Base-by-base conservation (phyloP, 73 alveolate genomes). In the Paraurostyla sp. region DNA sequence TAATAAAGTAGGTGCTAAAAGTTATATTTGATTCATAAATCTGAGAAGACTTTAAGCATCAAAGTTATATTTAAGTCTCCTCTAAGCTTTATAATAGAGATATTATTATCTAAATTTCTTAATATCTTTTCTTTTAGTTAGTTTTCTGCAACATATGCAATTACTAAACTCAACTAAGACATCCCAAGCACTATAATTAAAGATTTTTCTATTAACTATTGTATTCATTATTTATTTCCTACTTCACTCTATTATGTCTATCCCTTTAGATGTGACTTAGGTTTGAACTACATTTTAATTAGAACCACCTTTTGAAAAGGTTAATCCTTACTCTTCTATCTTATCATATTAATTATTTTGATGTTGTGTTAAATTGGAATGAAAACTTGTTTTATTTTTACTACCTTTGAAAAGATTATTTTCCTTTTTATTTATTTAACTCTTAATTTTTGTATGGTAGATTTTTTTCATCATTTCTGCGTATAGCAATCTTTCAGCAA, bases 381-480 rank as follows among this genome's bases (percentile, higher is more conserved):
- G n/a, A n/a, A n/a, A n/a, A n/a, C n/a, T n/a, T n/a, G n/a, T n/a
- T n/a, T n/a, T n/a, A n/a, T n/a, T n/a, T n/a, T n/a, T n/a, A n/a
- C n/a, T n/a, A n/a, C n/a, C n/a, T n/a, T n/a, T n/a, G n/a, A n/a
- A n/a, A n/a, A n/a, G n/a, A n/a, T n/a, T 22, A 65, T 20, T 9
- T 32, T 65, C 42, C 38, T 65, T 22, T 65, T 35, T 1, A 18
- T 65, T 38, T 18, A 15, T 38, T 59, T 18, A 49, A 2, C 25
- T 11, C 25, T 30, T 59, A 2, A 59, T 30, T 59, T 59, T 59
- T 2, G 82, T 58, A 65, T 65, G 82, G 36, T 65, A 65, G 18
- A 65, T 65, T 65, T 65, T 9, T 38, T 65, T 65, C 82, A 65
- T 65, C 82, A 65, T 65, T 38, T 65, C 41, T 11, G 60, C 82